These are phyloP conservation scores for Chrysoporthe puriensis DNA, from an alignment of 2,329 filamentous ascomycete species.

Conservation along the genomic window DNA sequence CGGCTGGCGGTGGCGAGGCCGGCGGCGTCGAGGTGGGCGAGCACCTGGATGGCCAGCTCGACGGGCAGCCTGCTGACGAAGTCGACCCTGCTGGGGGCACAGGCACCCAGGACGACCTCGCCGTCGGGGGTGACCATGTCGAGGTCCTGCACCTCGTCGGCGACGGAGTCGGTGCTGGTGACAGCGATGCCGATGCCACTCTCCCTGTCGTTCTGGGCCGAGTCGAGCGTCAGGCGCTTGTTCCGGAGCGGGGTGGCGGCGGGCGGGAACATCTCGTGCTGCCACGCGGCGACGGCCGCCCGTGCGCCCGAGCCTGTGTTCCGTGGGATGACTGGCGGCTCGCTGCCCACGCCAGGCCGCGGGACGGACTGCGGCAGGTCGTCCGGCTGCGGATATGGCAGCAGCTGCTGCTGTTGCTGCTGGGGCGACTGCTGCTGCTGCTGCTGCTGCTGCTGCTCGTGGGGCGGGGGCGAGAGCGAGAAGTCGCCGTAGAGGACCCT, in stretches of 20 bases:
- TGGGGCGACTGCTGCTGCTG: not conserved
- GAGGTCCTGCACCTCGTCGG: conserved; percentile 35
- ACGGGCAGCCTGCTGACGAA: conserved; percentile 59
- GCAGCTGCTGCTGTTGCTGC: conserved; percentile 20
- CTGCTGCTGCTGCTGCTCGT: conserved; percentile 22
- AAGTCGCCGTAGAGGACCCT: conserved; percentile 48
- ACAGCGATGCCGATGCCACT: conserved; percentile 67
- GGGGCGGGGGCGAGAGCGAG: conserved; percentile 32
- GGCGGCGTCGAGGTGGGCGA: conserved; percentile 58
- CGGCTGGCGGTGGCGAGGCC: conserved; percentile 52
- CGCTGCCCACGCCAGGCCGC: conserved; percentile 53
- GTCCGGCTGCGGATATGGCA: conserved; percentile 8
- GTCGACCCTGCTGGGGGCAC: conserved; percentile 52
- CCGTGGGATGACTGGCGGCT: conserved; percentile 63
- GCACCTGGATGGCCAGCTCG: conserved; percentile 63
- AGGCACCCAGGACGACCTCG: conserved; percentile 38
- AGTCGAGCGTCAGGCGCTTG: conserved; percentile 51
- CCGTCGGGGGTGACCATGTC: conserved; percentile 31
- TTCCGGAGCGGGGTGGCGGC: conserved; percentile 37
- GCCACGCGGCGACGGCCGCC: conserved; percentile 60
- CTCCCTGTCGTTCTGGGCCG: conserved; percentile 60
- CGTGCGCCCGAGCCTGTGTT: conserved; percentile 65
- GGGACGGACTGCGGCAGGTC: conserved; percentile 36
- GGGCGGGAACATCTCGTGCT: conserved; percentile 51
- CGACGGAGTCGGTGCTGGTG: conserved; percentile 45